Evolutionary conservation across 768 basidiomycete species (phyloP), one percentile per base, ranked within the genome.

Genomic region (Hydnomerulius pinastri): DNA sequence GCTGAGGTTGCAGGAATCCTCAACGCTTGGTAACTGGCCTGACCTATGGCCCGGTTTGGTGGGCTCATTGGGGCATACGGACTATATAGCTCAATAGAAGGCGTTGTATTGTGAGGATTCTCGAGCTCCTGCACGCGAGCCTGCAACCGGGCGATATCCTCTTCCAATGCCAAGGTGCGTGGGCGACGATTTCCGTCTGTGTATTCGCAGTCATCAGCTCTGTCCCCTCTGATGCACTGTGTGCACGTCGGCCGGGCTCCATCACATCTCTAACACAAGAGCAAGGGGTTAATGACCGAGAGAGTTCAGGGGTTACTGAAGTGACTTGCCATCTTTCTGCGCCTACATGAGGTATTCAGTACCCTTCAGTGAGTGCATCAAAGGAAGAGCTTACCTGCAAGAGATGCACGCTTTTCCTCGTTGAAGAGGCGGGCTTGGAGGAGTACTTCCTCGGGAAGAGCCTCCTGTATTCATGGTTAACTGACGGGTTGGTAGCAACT

Each of bases 181-280:
- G 86, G 81, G 50, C 82, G 77, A 36, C 77, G 77, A 27, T 76
- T 77, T 5, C 80, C 82, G 58, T 87, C 86, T 6, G 80, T 73
- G 64, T 87, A 89, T 67, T 88, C 86, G 64, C 87, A 89, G 25
- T 83, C 83, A 46, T 85, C 85, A 23, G 75, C 75, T 50, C 83
- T 79, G 30, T 83, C 80, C 21, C 81, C 78, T 7, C 74, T 69
- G 20, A 70, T 64, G 69, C 87, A 89, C 35, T 82, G 85, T 1
- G 80, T 79, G 62, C 87, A 89, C 9, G 78, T 69, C 2, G 86
- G 86, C 49, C 80, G 80, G 4, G 62, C 64, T 15, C 85, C 84
- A 57, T 89, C 86, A 56, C 87, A 89, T 73, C 81, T 82, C 86
- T 85, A 49, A 8, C 18, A 8, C 25, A 18, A n/a, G 30, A 24